These are phyloP conservation scores for Cryptomeria japonica DNA, from an alignment of 75 land plant genomes.

Conservation along the genomic window DNA sequence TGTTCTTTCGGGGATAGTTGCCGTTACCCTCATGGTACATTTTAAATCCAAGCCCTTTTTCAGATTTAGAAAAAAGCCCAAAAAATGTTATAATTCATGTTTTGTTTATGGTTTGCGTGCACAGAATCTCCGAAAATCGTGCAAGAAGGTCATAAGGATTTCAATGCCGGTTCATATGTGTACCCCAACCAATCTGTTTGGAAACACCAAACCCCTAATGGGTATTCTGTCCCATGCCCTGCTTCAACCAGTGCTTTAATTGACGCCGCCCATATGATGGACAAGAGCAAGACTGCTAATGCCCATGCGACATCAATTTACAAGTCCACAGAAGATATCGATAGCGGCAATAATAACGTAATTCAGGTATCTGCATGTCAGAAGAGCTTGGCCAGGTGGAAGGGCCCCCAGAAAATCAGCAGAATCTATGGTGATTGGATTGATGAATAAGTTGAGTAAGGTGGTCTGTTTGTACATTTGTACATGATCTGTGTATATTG, in stretches of 20 bases:
- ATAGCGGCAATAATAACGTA: neutral
- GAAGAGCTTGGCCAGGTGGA: neutral
- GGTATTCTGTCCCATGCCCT: neutral
- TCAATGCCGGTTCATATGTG: neutral
- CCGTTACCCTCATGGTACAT: constrained; percentile 3
- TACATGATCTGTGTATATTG: neutral
- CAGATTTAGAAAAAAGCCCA: neutral
- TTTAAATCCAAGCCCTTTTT: neutral
- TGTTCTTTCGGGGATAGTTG: constrained; percentile 2
- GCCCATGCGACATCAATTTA: neutral
- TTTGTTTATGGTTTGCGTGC: neutral
- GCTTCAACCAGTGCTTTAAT: neutral
- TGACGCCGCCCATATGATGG: neutral
- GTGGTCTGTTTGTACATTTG: neutral
- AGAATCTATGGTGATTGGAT: constrained; percentile 12
- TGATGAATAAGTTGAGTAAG: neutral
- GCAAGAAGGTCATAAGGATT: neutral
- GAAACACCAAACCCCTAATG: neutral
- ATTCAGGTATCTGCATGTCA: neutral
- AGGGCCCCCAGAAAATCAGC: constrained; percentile 7
- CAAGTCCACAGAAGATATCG: neutral
- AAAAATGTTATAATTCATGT: neutral
- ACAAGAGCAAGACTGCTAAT: neutral
- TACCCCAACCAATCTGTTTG: neutral
- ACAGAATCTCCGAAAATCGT: neutral